phyloP scores from a whole-genome alignment of 768 basidiomycete genomes.

The Lanmaoa pseudosensibilis region DNA sequence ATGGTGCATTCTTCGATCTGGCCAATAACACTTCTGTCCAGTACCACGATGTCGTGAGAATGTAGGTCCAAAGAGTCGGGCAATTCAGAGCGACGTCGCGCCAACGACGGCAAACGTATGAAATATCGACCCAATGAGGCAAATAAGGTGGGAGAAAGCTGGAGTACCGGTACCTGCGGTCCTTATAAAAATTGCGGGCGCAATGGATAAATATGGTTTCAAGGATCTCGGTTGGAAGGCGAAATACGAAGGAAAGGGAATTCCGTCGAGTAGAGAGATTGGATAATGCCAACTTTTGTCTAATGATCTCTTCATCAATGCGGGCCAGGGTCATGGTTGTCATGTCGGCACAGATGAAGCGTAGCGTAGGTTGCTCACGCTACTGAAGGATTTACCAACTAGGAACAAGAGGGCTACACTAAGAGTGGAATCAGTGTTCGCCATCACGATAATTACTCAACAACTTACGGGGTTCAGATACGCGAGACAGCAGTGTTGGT shows the following conservation, averaged over 20 bases:
- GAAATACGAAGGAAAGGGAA: slow-evolving; percentile 1
- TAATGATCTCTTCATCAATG: not conserved
- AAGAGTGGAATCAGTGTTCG: too few relatives aligned
- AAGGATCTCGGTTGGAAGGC: slow-evolving; percentile 7
- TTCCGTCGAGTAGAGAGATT: slow-evolving; percentile 8
- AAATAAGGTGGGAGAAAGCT: too few relatives aligned
- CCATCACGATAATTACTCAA: too few relatives aligned
- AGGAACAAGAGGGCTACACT: too few relatives aligned
- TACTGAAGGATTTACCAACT: too few relatives aligned
- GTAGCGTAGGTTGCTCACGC: too few relatives aligned
- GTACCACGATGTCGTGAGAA: slow-evolving; percentile 28
- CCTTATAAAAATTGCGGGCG: not conserved
- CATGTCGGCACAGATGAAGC: not conserved
- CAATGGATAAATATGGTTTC: slow-evolving; percentile 6
- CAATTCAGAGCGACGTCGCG: slow-evolving; percentile 40
- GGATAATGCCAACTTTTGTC: not conserved
- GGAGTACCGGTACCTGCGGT: not conserved
- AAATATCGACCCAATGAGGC: not conserved
- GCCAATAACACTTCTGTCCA: slow-evolving; percentile 39
- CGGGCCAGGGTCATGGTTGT: not conserved
- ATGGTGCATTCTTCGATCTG: slow-evolving; percentile 37
- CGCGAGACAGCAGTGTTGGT: too few relatives aligned
- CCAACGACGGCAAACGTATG: slow-evolving; percentile 31
- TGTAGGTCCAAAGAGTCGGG: slow-evolving; percentile 38
- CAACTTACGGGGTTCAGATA: too few relatives aligned